These are phyloP conservation scores for Lichtheimia corymbifera DNA, from an alignment of 371 early-diverging fungal genomes.

Conservation along the genomic window DNA sequence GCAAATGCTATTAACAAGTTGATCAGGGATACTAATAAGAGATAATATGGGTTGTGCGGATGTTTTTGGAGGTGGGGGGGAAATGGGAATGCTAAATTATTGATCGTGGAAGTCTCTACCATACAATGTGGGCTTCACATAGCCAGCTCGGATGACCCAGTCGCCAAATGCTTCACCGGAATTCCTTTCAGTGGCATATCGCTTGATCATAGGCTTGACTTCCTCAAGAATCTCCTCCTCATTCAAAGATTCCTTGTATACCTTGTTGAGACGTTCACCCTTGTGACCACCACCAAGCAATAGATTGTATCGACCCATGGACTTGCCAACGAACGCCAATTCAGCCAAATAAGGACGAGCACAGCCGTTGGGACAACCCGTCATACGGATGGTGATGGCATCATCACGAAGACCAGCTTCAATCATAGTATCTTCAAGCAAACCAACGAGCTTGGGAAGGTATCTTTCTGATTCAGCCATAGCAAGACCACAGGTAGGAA, in stretches of 20 bases:
- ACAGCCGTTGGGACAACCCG: constrained; percentile 96
- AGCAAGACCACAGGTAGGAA: constrained; percentile 92
- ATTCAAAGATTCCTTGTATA: constrained; percentile 83
- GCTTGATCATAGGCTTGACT: constrained; percentile 78
- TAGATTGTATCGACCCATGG: constrained; percentile 90
- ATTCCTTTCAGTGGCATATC: constrained; percentile 71
- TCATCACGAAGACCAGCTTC: constrained; percentile 81
- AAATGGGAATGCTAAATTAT: constrained; percentile 15
- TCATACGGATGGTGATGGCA: constrained; percentile 93
- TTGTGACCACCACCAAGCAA: constrained; percentile 90
- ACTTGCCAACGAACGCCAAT: constrained; percentile 94
- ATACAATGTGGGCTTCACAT: constrained; percentile 78
- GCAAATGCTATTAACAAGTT: no score
- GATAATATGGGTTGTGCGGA: no score
- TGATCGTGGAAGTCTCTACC: constrained; percentile 81
- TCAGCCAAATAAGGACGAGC: constrained; percentile 93
- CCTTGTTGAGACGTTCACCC: constrained; percentile 87
- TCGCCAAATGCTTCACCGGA: constrained; percentile 90
- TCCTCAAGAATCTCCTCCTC: constrained; percentile 84
- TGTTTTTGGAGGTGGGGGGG: no score
- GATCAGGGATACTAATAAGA: no score
- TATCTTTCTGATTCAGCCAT: constrained; percentile 97
- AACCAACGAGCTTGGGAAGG: constrained; percentile 79
- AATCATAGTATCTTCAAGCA: constrained; percentile 77
- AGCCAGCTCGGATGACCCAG: constrained; percentile 87